These are phyloP conservation scores for Puccinia novopanici DNA, from an alignment of 1,284 basidiomycete species.

Conservation along the genomic window DNA sequence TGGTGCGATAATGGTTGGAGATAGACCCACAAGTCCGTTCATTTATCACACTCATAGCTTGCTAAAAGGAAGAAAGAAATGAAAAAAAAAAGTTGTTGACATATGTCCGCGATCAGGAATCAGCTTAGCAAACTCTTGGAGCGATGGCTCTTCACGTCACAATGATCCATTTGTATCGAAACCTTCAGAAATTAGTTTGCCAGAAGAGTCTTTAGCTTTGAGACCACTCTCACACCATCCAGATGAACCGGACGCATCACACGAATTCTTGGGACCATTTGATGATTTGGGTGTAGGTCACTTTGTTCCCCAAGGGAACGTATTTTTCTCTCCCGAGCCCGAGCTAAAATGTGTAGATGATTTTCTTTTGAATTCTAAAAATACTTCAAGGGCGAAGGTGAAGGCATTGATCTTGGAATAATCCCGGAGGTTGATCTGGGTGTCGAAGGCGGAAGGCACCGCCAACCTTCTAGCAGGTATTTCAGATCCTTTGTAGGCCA, in stretches of 20 bases:
- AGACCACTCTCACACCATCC: background rate
- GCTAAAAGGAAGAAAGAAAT: slow-evolving; percentile 1
- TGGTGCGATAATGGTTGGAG: slow-evolving; percentile 19
- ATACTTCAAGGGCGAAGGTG: slow-evolving; percentile 12
- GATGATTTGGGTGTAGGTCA: slow-evolving; percentile 35
- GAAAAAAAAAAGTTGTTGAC: background rate
- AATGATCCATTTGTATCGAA: slow-evolving; percentile 46
- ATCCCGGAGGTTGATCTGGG: background rate
- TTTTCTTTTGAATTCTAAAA: background rate
- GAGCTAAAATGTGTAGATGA: background rate
- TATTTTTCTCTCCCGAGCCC: background rate
- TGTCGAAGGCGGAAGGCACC: background rate
- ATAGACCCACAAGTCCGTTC: slow-evolving; percentile 13
- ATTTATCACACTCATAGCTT: background rate
- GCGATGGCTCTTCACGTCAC: background rate
- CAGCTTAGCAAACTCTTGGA: background rate
- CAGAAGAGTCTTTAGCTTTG: background rate
- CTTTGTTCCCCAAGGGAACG: background rate
- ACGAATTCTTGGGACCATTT: slow-evolving; percentile 7
- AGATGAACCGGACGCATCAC: slow-evolving; percentile 6
- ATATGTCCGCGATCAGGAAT: background rate
- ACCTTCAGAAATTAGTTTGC: slow-evolving; percentile 39
- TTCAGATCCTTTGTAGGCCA: background rate
- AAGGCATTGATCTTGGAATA: slow-evolving; percentile 16
- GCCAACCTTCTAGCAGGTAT: slow-evolving; percentile 36